Evolutionary conservation across 78 protist species (phyloP).

Genomic region (Dictyostelium purpureum): DNA sequence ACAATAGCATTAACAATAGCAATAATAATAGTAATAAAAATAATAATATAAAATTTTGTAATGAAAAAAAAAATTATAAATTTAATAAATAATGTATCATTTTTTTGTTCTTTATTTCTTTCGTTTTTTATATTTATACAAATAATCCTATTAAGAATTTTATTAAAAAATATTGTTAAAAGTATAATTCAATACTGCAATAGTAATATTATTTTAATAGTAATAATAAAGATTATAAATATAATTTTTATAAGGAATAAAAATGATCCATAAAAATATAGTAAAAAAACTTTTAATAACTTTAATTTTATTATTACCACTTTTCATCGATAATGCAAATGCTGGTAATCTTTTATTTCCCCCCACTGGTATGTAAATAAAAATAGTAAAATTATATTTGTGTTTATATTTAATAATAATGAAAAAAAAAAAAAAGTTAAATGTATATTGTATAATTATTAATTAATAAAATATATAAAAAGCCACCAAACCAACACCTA

Average conservation of each 20-base stretch:
- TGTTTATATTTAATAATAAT: background rate
- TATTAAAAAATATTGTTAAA: background rate
- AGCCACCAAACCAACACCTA: background rate
- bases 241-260: background rate
- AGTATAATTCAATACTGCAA: background rate
- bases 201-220: background rate
- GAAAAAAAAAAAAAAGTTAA: background rate
- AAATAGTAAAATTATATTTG: background rate
- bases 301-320: too few relatives aligned
- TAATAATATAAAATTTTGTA: too few relatives aligned
- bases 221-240: background rate
- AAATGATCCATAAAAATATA: background rate
- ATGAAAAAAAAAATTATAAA: conserved; percentile 1
- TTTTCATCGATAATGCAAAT: too few relatives aligned
- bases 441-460: too few relatives aligned
- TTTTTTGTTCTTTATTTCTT: background rate
- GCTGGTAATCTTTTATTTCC: too few relatives aligned
- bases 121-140: conserved; percentile 5
- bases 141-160: background rate
- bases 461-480: too few relatives aligned
- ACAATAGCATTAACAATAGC: too few relatives aligned
- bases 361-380: too few relatives aligned
- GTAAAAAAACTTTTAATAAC: background rate
- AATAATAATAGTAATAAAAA: too few relatives aligned
- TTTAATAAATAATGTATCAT: background rate